Percentiles rank a stretch among this genome's conserved stretches.
Conservation (phyloP, 2,329 filamentous ascomycete genomes). For the Aspergillus floridensis region DNA sequence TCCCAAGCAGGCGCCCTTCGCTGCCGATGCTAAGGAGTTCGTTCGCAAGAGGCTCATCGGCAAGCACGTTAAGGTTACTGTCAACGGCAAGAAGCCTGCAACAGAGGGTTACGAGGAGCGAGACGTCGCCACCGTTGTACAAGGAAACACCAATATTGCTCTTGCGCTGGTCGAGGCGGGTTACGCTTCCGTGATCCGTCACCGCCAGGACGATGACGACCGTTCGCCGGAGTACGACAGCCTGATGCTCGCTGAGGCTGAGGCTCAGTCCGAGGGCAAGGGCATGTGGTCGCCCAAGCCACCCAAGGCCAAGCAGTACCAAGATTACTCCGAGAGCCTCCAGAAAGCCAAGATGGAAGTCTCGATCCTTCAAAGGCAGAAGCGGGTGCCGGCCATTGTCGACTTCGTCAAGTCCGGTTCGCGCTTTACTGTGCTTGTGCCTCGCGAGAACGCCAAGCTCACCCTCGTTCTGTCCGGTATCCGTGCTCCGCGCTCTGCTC, state of each 20-base stretch:
- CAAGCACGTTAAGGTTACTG: constrained; percentile 85
- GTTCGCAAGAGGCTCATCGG: constrained; percentile 90
- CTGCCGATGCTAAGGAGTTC: constrained; percentile 93
- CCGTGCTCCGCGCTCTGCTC: constrained; percentile 80
- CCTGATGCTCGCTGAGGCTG: constrained; percentile 45
- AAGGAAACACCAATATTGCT: constrained; percentile 83
- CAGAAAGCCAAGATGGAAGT: constrained; percentile 96
- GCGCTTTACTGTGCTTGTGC: constrained; percentile 86
- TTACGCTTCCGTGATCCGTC: constrained; percentile 89
- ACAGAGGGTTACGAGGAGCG: constrained; percentile 89
- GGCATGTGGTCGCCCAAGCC: constrained; percentile 94
- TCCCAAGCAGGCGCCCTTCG: constrained; percentile 81
- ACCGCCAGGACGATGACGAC: constrained; percentile 92
- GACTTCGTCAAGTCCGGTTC: constrained; percentile 98
- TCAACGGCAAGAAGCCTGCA: constrained; percentile 88
- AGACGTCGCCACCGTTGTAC: constrained; percentile 84
- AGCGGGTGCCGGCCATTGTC: constrained; percentile 87
- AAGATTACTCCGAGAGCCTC: constrained; percentile 85
- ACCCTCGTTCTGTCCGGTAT: constrained; percentile 94
- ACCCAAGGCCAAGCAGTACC: constrained; percentile 75
- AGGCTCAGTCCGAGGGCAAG: constrained; percentile 80
- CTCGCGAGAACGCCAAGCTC: constrained; percentile 88
- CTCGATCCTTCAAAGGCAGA: constrained; percentile 81
- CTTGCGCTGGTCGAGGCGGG: constrained; percentile 85
- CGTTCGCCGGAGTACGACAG: constrained; percentile 87